Evolutionary conservation across 208 protist species (phyloP), one percentile per base, ranked within the genome.

Genomic region (Wallacemonas sp.): DNA sequence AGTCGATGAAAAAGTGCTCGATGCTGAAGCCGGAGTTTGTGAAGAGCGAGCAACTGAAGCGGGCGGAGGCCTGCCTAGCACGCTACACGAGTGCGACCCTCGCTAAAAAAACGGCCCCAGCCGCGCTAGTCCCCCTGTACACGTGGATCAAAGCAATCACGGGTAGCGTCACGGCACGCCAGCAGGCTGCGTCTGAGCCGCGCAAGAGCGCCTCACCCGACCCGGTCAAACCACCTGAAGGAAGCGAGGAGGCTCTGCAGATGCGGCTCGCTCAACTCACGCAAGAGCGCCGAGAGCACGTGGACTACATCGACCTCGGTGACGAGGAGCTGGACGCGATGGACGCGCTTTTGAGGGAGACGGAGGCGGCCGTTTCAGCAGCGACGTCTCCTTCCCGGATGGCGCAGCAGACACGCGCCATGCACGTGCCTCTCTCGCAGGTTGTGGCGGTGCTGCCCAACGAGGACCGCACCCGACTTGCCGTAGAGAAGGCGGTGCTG

Each of bases 301-400:
- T 47, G 53, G 75, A 73, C 41, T 82, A 82, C 55, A 41, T 81
- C 17, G 34, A 70, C 38, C 51, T 80, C 46, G 77, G 74, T 2
- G 51, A 65, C 49, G 72, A 80, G n/a, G 77, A 84, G 53, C 60
- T 88, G 1, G 39, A 58, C 0, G 79, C 68, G 0, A 58, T 82
- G 19, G 72, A 79, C 26, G 49, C 53, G 2, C 54, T 82, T 8
- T 38, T 81, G 11, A 22, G 24, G 17, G 79, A 69, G 24, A 68
- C 61, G 17, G 24, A 59, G 14, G 27, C 63, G 30, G 45, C 53
- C 3, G 14, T 17, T 5, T 8, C 58, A 22, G 53, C 53, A 5
- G 53, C 26, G 4, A 51, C 27, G 26, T 21, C 26, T 33, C 51
- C n/a, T 15, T 26, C 41, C 38, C 30, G n/a, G 2, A 34, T 5